Base-by-base conservation (phyloP, 2,329 filamentous ascomycete genomes). In the Pseudocercospora fuligena region DNA sequence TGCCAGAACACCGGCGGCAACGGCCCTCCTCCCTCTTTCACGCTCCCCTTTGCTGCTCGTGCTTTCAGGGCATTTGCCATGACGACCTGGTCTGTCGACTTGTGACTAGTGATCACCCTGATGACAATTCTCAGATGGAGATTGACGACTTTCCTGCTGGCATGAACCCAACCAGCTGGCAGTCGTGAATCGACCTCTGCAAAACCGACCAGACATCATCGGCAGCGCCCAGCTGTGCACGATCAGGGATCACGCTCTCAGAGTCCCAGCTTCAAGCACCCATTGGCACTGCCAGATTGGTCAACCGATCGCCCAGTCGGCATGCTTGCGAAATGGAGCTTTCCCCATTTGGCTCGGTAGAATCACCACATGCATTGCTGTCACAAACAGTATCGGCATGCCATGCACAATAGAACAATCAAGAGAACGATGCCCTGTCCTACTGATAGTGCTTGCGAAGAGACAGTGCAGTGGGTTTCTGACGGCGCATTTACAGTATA, bases 251-350 rank as follows among this genome's bases (percentile, higher is more conserved):
- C 19, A 49, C 46, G 46, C 46, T 16, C 33, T 36, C n/a, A 9
- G 14, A 47, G n/a, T 8, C 46, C 46, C 46, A 25, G 46, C 23
- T 23, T 23, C 23, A 11, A 12, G n/a, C 46, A 6, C 12, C 46
- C 46, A 49, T 51, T 51, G 47, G 19, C 47, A 51, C 47, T 51
- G 43, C 62, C 62, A 64, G 40, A 58, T 31, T 23, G 29, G 54
- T 58, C 54, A 19, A 21, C 21, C n/a, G 31, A 27, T 58, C 12
- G 25, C 29, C 54, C 33, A 58, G 54, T 58, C 54, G 54, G 54
- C 31, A 31, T 58, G 54, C 54, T 58, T 58, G 54, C 54, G 54
- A 58, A 27, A 51, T 58, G 29, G 16, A 58, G 27, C 29, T 36
- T 58, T 21, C 47, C 47, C 19, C 19, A 51, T 51, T 25, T 9